phyloP scores from a whole-genome alignment of 148 eudicot genomes.

The Tetragonia tetragonoides region DNA sequence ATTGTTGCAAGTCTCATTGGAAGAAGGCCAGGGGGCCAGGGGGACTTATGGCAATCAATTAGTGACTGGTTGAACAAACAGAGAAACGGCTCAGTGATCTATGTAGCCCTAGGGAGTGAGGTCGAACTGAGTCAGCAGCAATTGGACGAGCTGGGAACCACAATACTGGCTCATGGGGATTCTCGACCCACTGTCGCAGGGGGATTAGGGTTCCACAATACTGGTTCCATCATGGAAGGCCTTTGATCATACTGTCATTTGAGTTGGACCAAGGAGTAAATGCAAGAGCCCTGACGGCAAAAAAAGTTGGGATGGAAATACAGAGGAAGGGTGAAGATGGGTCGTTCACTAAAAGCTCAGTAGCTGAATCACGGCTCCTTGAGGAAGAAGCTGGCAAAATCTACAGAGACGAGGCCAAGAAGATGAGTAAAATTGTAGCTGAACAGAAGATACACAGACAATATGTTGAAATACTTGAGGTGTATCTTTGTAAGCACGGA shows the following conservation, averaged over 20 bases:
- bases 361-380: conserved; percentile 36
- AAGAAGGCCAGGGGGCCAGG: conserved; percentile 5
- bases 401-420: conserved; percentile 37
- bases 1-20: conserved; percentile 19
- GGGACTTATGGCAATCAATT: conserved; percentile 29
- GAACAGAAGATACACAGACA: conserved; percentile 24
- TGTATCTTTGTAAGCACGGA: conserved; percentile 21
- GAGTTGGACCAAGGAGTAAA: conserved; percentile 33
- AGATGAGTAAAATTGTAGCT: conserved; percentile 32
- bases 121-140: conserved; percentile 33
- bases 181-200: conserved; percentile 38
- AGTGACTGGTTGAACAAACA: conserved; percentile 37
- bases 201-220: conserved; percentile 37
- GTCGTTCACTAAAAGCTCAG: conserved; percentile 36
- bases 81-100: conserved; percentile 36
- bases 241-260: conserved; percentile 28
- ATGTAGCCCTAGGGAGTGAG: conserved; percentile 44
- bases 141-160: conserved; percentile 51
- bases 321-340: conserved; percentile 35
- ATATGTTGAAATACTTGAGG: conserved; percentile 25
- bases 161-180: conserved; percentile 50
- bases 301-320: conserved; percentile 27
- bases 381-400: conserved; percentile 26
- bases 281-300: conserved; percentile 31
- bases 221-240: conserved; percentile 37